Conservation (phyloP, 1,284 basidiomycete species). For the Ustilago shanxiensis region DNA sequence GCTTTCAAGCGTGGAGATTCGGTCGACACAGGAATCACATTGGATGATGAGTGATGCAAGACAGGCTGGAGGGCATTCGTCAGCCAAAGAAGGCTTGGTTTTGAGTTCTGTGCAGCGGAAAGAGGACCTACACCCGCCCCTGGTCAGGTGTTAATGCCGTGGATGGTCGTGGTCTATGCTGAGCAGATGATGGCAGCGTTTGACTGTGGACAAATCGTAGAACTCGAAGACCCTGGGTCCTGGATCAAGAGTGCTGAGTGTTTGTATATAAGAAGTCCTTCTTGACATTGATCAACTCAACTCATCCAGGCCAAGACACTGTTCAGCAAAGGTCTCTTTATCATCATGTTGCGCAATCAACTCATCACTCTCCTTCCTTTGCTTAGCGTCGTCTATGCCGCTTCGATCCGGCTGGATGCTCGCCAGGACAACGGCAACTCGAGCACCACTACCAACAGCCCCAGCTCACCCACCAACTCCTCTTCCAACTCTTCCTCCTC, state of each 20-base stretch:
- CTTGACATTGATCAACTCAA: not conserved
- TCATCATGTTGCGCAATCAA: constrained; percentile 17
- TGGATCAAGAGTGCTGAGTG: not conserved
- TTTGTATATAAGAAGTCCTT: not conserved
- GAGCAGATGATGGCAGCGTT: too few species aligned
- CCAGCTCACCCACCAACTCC: constrained; percentile 4
- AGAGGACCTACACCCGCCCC: not conserved
- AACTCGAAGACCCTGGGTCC: too few species aligned
- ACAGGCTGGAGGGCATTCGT: not conserved
- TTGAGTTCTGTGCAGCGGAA: not conserved
- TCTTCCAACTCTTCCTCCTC: constrained; percentile 11
- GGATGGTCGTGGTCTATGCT: too few species aligned
- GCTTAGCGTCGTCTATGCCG: constrained; percentile 19
- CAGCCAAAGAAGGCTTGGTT: not conserved
- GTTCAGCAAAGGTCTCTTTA: not conserved
- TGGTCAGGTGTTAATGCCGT: too few species aligned
- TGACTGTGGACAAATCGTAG: too few species aligned
- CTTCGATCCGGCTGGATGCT: constrained; percentile 21
- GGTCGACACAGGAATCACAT: too few species aligned
- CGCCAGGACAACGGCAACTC: constrained; percentile 3
- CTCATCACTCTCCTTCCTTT: constrained; percentile 21
- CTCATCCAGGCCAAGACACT: not conserved
- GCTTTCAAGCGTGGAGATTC: too few species aligned
- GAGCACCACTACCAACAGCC: too few species aligned
- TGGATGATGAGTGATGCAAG: too few species aligned